These are phyloP conservation scores for Chenopodium berlandieri DNA, from an alignment of 148 eudicot genomes.

Conservation along the genomic window DNA sequence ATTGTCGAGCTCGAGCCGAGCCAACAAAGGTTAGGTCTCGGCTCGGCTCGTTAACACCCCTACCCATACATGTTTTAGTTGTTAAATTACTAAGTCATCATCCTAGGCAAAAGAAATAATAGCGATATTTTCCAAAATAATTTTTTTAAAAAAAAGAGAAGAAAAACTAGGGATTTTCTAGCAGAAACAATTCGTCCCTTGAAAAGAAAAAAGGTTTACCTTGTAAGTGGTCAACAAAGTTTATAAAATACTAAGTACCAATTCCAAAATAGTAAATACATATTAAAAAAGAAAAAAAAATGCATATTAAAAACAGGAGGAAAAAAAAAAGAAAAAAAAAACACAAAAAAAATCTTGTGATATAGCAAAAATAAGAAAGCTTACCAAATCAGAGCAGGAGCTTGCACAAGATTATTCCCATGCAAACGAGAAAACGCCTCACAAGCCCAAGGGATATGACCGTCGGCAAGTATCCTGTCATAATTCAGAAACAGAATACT, in stretches of 20 bases:
- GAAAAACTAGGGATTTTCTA: no score
- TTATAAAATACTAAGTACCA: not conserved
- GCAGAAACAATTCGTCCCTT: not conserved
- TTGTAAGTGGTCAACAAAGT: not conserved
- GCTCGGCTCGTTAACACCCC: no score
- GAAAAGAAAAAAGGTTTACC: not conserved
- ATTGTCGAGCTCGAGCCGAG: no score
- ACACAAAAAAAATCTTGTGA: no score
- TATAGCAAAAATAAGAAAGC: slow-evolving; percentile 7
- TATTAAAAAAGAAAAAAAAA: no score
- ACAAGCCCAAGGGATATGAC: slow-evolving; percentile 99
- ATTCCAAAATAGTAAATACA: not conserved
- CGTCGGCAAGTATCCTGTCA: slow-evolving; percentile 83
- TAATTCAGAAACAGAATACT: not conserved
- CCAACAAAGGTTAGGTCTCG: no score
- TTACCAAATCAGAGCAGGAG: slow-evolving; percentile 75
- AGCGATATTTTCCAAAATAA: no score
- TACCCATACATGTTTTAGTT: not conserved
- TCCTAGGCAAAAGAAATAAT: not conserved
- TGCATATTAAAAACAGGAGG: no score
- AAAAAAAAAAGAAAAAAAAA: no score
- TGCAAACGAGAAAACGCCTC: slow-evolving; percentile 82
- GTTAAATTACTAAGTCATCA: not conserved
- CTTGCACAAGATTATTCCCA: slow-evolving; percentile 56
- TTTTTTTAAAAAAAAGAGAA: no score